A percentile compares a stretch with the other conserved stretches of the same genome.
These are phyloP conservation scores for Tylopilus sp. DNA, from an alignment of 1,284 basidiomycete genomes.

Conservation along the genomic window DNA sequence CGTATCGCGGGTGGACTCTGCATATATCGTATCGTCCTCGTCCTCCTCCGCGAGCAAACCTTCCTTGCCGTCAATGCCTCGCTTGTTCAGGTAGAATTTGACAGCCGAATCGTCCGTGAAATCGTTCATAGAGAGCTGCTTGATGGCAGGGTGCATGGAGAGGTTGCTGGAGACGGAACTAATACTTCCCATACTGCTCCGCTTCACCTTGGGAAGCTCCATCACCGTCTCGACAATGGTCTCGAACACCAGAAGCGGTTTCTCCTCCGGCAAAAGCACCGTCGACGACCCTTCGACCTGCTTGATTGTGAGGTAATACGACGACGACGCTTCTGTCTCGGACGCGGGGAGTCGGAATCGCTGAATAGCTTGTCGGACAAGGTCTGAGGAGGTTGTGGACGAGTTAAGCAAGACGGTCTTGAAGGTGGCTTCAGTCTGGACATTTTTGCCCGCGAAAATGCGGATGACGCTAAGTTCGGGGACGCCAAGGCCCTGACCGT, in stretches of 20 bases:
- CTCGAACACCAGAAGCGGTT: constrained; percentile 86
- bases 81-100: constrained; percentile 89
- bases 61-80: constrained; percentile 38
- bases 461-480: constrained; percentile 92
- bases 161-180: constrained; percentile 88
- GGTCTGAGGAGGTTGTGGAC: constrained; percentile 77
- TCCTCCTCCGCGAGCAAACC: constrained; percentile 29
- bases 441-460: constrained; percentile 85
- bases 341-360: constrained; percentile 79
- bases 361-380: constrained; percentile 90
- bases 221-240: constrained; percentile 73
- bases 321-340: constrained; percentile 46
- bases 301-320: constrained; percentile 93
- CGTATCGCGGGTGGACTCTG: constrained; percentile 32
- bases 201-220: constrained; percentile 82
- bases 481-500: constrained; percentile 59
- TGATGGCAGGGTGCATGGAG: constrained; percentile 91
- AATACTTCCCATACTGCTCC: constrained; percentile 91
- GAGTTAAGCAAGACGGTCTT: constrained; percentile 94
- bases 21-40: constrained; percentile 52
- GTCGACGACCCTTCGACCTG: constrained; percentile 84
- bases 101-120: constrained; percentile 96
- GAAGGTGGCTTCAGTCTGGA: constrained; percentile 93
- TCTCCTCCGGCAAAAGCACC: constrained; percentile 65
- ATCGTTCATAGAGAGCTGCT: constrained; percentile 90